Evolutionary conservation across 495 filamentous ascomycete species (phyloP), one percentile per base, ranked within the genome.

Genomic region (Penicillium soppii): DNA sequence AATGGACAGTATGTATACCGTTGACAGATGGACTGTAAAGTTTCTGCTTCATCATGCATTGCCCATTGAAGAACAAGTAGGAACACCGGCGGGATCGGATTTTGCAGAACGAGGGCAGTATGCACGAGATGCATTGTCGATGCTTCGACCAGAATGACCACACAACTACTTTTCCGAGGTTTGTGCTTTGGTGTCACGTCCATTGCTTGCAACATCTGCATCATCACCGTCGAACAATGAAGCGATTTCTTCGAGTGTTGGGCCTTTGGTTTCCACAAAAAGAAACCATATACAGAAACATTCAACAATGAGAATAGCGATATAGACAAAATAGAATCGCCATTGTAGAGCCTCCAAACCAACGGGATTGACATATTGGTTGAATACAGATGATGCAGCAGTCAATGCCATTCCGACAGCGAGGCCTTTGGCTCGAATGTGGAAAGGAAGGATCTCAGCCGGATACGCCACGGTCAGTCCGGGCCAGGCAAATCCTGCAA

Each of bases 401-500:
- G 80, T 81, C 67, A 78, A 74, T 39, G 79, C 68, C 73, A 84
- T 80, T 66, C 47, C 32, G 23, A 60, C 30, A 2, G 63, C 58
- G 12, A 87, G 78, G 35, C 83, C 83, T 68, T 86, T 89, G 20
- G 83, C 82, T 7, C 83, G 79, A 40, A 87, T 73, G 41, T 79
- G 75, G 69, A 80, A 89, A 0, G 83, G 83, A 12, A 85, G 66
- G 19, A 88, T 79, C 69, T 88, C 85, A n/a, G 83, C 71, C 2
- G 74, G 72, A 53, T 83, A 83, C 10, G 80, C 78, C 37, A 85
- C 76, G 17, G 83, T 67, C 35, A 86, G 68, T 43, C 81, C 77
- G 2, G 80, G 80, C 66, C 79, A 80, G 13, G 71, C 45, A n/a
- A 53, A 47, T 4, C 51, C 51, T 4, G 43, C 51, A 5, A 47